Evolutionary conservation across 306 rosid species (phyloP).

Genomic region (Psophocarpus tetragonolobus): DNA sequence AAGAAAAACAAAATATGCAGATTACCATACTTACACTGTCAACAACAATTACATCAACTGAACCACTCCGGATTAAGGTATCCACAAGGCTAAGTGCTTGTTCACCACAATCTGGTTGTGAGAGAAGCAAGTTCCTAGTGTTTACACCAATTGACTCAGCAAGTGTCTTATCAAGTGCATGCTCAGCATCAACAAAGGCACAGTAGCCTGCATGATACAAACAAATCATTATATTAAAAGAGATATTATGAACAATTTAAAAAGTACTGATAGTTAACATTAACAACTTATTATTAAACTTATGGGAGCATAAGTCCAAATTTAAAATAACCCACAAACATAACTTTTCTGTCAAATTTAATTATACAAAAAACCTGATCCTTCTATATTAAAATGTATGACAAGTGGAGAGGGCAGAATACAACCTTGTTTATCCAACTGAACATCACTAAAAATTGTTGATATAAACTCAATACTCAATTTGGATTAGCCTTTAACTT

Average conservation of each 20-base stretch:
- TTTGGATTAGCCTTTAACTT: not conserved
- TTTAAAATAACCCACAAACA: not conserved
- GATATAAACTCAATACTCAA: not conserved
- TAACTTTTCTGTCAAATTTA: not conserved
- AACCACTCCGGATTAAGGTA: constrained; percentile 86
- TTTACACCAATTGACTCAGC: constrained; percentile 85
- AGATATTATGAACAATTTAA: constrained; percentile 22
- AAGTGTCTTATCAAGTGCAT: constrained; percentile 87
- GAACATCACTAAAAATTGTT: not conserved
- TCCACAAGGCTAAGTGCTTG: constrained; percentile 94
- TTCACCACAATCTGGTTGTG: constrained; percentile 94
- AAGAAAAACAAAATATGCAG: not conserved
- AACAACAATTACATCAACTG: constrained; percentile 90
- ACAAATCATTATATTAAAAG: constrained; percentile 9
- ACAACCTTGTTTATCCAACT: constrained; percentile 1
- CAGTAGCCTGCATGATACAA: constrained; percentile 65
- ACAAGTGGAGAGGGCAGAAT: not conserved
- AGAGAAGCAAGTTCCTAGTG: constrained; percentile 73
- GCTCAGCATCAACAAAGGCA: constrained; percentile 93
- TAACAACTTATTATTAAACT: not conserved
- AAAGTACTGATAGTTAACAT: not conserved
- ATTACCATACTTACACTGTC: constrained; percentile 79
- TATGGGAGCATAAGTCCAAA: not conserved
- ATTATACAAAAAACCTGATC: not conserved
- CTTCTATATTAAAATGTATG: not conserved